Base-by-base conservation (phyloP, 2,329 filamentous ascomycete genomes). In the Monascus ruber region DNA sequence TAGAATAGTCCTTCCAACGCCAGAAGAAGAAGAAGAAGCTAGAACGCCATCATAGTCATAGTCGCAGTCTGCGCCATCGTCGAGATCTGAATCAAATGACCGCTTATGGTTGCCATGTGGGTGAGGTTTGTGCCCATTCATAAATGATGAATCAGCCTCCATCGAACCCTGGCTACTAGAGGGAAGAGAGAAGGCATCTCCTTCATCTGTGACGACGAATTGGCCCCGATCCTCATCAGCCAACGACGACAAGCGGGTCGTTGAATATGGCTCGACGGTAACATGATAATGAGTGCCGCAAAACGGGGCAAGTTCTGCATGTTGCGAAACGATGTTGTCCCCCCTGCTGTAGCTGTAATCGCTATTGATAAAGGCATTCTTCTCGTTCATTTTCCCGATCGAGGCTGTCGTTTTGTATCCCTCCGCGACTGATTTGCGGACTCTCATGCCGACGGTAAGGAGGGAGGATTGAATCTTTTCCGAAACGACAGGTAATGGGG, bases 391-490 rank as follows among this genome's bases (percentile, higher is more conserved):
- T 52, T 51, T 29, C 28, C 28, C 10, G 6, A 29, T 62, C 47
- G 53, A 51, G 33, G 44, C 48, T 38, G 52, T 53, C 26, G 85
- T 94, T 68, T 94, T 93, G 73, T 95, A 95, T 43, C 89, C 89
- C 59, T 95, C 88, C 1, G 86, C 83, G 5, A 96, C 83, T 7
- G 84, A 84, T 67, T 96, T 96, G 57, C 89, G 83, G 37, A 96
- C 75, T 24, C 89, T 81, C 87, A 95, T 95, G 53, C 89, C 89
- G 47, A 96, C 89, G 52, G 75, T 85, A 33, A 95, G 71, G n/a
- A 96, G 79, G 45, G 83, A 83, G 29, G 87, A 74, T 62, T 94
- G 85, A 27, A 93, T 72, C 5, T 70, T 70, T 24, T 72, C 62
- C 1, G 85, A 79, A 9, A 88, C 69, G 4, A 59, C 51, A 3